A percentile compares a stretch with the other conserved stretches of the same genome.
Evolutionary conservation across 768 basidiomycete species (phyloP).

Genomic region (Hygrocybe coccinea): DNA sequence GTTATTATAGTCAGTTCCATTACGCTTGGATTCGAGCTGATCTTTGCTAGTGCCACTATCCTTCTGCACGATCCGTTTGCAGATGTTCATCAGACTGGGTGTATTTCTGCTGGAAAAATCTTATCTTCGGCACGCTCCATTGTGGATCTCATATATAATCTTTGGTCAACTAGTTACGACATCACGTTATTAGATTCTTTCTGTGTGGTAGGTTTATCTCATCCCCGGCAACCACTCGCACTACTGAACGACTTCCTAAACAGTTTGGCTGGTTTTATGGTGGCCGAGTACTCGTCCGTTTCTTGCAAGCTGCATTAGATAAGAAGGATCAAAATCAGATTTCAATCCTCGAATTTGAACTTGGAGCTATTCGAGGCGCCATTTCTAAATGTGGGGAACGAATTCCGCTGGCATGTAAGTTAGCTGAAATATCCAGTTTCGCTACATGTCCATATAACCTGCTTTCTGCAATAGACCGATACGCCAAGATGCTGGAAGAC

Average conservation of each 20-base stretch:
- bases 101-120: conserved; percentile 65
- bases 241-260: neutral
- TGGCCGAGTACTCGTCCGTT: conserved; percentile 62
- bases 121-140: conserved; percentile 61
- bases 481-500: conserved; percentile 54
- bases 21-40: conserved; percentile 3
- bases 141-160: conserved; percentile 59
- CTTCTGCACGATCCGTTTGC: conserved; percentile 76
- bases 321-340: conserved; percentile 53
- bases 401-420: conserved; percentile 53
- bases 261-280: conserved; percentile 69
- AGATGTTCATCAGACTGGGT: conserved; percentile 50
- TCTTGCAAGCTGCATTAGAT: conserved; percentile 59
- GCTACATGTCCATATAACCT: too few species aligned
- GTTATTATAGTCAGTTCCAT: conserved; percentile 8
- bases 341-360: conserved; percentile 54
- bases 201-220: conserved; percentile 48
- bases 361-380: conserved; percentile 61
- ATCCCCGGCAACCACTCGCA: neutral
- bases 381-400: conserved; percentile 60
- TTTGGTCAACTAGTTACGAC: conserved; percentile 69
- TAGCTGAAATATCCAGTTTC: neutral
- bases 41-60: conserved; percentile 50
- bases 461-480: conserved; percentile 31
- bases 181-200: conserved; percentile 67